A percentile compares a stretch with the other conserved stretches of the same genome.
Evolutionary conservation across 176 grass and related monocot species (phyloP).

Genomic region (Triticum timopheevii): DNA sequence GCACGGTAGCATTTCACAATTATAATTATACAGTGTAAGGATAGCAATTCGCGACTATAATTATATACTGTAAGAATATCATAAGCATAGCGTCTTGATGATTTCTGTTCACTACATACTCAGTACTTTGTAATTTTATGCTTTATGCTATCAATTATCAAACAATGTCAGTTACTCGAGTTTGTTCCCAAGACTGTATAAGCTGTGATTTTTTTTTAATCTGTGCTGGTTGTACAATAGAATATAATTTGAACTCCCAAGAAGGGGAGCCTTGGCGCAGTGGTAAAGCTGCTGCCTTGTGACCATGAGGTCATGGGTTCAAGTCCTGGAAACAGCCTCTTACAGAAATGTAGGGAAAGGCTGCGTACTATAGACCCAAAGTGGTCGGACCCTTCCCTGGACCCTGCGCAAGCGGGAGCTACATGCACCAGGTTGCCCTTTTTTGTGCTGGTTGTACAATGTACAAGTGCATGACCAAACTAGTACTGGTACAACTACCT

Average conservation of each 20-base stretch:
- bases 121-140: conserved; percentile 29
- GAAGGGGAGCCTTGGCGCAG: too few species aligned
- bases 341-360: too few species aligned
- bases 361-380: too few species aligned
- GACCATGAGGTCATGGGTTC: too few species aligned
- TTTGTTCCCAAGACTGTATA: conserved; percentile 20
- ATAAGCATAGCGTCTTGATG: conserved; percentile 23
- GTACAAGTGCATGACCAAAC: background rate
- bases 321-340: too few species aligned
- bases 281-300: too few species aligned
- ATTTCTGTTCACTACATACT: conserved; percentile 17
- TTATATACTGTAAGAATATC: conserved; percentile 22
- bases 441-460: conserved; percentile 9
- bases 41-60: conserved; percentile 6
- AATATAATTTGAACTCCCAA: too few species aligned
- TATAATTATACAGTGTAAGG: conserved; percentile 25
- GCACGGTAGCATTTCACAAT: conserved; percentile 5
- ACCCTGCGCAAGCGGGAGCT: too few species aligned
- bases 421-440: too few species aligned
- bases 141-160: conserved; percentile 27
- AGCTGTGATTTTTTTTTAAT: background rate
- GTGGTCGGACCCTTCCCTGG: too few species aligned
- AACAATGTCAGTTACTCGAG: conserved; percentile 28
- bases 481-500: conserved; percentile 8
- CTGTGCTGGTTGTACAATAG: conserved; percentile 6